A percentile compares a stretch with the other conserved stretches of the same genome.
These are phyloP conservation scores for Penicillium subrubescens DNA, from an alignment of 495 filamentous ascomycete genomes.

Conservation along the genomic window DNA sequence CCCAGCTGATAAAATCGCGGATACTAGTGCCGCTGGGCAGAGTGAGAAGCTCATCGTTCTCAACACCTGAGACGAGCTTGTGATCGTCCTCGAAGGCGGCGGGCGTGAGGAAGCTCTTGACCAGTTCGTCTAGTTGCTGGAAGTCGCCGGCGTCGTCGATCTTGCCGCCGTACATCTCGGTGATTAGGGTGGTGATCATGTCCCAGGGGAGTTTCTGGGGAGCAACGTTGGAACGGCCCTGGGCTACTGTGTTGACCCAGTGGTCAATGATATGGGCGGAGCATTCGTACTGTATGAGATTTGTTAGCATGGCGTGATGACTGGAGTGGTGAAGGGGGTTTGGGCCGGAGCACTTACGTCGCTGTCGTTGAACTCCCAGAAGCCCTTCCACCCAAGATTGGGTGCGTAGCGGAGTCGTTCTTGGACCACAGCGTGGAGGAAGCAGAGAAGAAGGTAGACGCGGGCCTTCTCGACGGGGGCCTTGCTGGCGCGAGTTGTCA, in stretches of 20 bases:
- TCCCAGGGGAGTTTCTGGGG: slow-evolving; percentile 95
- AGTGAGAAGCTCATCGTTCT: slow-evolving; percentile 63
- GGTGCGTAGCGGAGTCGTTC: slow-evolving; percentile 95
- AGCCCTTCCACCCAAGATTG: slow-evolving; percentile 94
- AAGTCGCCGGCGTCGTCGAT: slow-evolving; percentile 94
- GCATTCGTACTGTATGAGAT: slow-evolving; percentile 80
- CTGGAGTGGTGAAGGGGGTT: not conserved
- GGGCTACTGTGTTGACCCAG: slow-evolving; percentile 83
- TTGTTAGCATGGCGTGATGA: slow-evolving; percentile 26
- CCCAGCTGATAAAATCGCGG: slow-evolving; percentile 89
- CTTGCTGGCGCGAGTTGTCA: slow-evolving; percentile 76
- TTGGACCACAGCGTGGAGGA: slow-evolving; percentile 95
- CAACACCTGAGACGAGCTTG: slow-evolving; percentile 73
- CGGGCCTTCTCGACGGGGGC: slow-evolving; percentile 88
- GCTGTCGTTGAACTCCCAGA: slow-evolving; percentile 99
- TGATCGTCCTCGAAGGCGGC: slow-evolving; percentile 89
- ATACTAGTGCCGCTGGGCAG: slow-evolving; percentile 80
- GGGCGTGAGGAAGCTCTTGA: slow-evolving; percentile 76
- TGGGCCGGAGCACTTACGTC: slow-evolving; percentile 66
- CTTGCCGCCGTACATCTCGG: slow-evolving; percentile 96
- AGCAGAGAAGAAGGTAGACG: slow-evolving; percentile 88
- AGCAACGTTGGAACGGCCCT: slow-evolving; percentile 85
- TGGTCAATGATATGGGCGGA: slow-evolving; percentile 93
- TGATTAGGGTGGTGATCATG: slow-evolving; percentile 89
- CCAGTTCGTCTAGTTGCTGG: slow-evolving; percentile 66